Evolutionary conservation across 306 rosid species (phyloP).

Genomic region (Cercis canadensis): DNA sequence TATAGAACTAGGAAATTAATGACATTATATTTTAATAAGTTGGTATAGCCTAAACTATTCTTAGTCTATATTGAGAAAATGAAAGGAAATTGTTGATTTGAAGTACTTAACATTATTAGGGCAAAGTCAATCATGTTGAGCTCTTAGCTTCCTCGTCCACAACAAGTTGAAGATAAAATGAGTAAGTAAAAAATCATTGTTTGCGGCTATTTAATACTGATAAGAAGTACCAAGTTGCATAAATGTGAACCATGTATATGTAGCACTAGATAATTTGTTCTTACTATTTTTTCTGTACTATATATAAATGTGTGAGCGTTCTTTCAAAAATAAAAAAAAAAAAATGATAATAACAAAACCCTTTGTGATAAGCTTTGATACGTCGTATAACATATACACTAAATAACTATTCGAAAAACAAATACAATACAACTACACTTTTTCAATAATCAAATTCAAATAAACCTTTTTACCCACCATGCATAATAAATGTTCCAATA

Average conservation of each 20-base stretch:
- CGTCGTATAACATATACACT: conserved; percentile 1
- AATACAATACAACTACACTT: not conserved
- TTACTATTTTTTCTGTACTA: too few relatives aligned
- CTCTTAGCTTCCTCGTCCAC: too few relatives aligned
- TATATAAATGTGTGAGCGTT: too few relatives aligned
- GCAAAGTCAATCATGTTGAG: conserved; percentile 17
- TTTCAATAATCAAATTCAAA: not conserved
- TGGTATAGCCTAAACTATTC: not conserved
- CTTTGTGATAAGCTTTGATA: conserved; percentile 15
- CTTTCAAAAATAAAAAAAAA: too few relatives aligned
- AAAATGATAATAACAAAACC: not conserved
- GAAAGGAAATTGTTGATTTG: not conserved
- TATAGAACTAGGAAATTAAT: too few relatives aligned
- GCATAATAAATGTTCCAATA: conserved; percentile 41
- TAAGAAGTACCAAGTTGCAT: conserved; percentile 7
- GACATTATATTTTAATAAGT: too few relatives aligned
- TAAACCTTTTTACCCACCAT: conserved; percentile 14
- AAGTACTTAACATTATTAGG: conserved; percentile 10
- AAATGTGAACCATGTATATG: too few relatives aligned
- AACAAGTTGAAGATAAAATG: not conserved
- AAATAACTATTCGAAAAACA: not conserved
- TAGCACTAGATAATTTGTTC: too few relatives aligned
- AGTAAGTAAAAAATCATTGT: conserved; percentile 1
- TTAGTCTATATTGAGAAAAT: not conserved
- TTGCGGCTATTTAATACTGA: not conserved